Percentiles rank a stretch among this genome's conserved stretches.
phyloP scores from a whole-genome alignment of 1,139 yeast genomes.

The Geotrichum siamense region DNA sequence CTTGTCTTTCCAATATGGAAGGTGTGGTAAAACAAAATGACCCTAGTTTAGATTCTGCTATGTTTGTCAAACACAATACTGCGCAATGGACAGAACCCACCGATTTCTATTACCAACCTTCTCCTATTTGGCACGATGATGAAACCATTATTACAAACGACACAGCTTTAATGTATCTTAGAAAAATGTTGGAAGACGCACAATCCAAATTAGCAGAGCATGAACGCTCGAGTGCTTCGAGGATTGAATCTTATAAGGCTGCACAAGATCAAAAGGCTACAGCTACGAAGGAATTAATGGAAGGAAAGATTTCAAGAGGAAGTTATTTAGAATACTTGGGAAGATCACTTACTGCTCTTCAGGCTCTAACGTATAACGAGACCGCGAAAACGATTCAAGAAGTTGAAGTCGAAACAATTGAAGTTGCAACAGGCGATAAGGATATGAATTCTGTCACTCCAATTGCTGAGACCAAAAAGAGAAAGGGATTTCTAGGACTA shows the following conservation, averaged over 20 bases:
- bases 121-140: conserved; percentile 96
- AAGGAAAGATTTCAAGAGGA: conserved; percentile 23
- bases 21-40: conserved; percentile 60
- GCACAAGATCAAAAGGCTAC: conserved; percentile 25
- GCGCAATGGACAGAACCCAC: conserved; percentile 76
- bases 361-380: conserved; percentile 66
- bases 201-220: conserved; percentile 25
- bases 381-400: conserved; percentile 64
- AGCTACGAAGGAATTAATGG: conserved; percentile 20
- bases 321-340: conserved; percentile 44
- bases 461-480: conserved; percentile 29
- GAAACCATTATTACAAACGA: conserved; percentile 60
- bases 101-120: conserved; percentile 79
- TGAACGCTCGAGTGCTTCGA: conserved; percentile 31
- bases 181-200: conserved; percentile 46
- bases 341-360: conserved; percentile 49
- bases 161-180: conserved; percentile 59
- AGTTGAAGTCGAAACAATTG: conserved; percentile 86
- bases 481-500: conserved; percentile 27
- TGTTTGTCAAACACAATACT: conserved; percentile 86
- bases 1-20: conserved; percentile 48
- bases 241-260: conserved; percentile 27
- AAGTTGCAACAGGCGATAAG: conserved; percentile 70
- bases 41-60: conserved; percentile 72
- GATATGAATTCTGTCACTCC: conserved; percentile 34